Evolutionary conservation across 129 eudicot genomes (phyloP).

Genomic region (Apium graveolens): DNA sequence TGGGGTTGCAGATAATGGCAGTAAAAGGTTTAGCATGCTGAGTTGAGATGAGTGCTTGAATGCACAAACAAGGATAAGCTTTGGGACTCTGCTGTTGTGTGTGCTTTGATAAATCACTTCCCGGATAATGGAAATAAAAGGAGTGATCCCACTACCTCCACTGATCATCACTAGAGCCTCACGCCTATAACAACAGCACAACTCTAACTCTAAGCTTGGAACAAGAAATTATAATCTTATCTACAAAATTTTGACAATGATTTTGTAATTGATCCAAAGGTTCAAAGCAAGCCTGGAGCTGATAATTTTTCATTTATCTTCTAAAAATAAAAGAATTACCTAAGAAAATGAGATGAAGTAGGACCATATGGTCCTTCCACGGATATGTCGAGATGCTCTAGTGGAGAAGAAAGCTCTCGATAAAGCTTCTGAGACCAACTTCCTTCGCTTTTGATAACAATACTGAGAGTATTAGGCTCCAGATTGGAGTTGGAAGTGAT

Average conservation of each 20-base stretch:
- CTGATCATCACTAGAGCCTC: constrained; percentile 54
- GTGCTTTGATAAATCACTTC: constrained; percentile 38
- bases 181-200: constrained; percentile 25
- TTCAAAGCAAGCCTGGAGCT: not conserved
- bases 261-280: not conserved
- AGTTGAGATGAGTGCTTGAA: constrained; percentile 51
- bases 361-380: constrained; percentile 82
- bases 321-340: constrained; percentile 20
- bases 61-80: constrained; percentile 38
- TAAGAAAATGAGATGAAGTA: constrained; percentile 40
- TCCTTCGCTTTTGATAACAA: constrained; percentile 51
- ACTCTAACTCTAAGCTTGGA: not conserved
- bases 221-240: not conserved
- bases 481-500: constrained; percentile 42
- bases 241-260: not conserved
- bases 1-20: constrained; percentile 33
- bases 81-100: constrained; percentile 34
- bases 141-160: constrained; percentile 69
- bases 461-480: constrained; percentile 50
- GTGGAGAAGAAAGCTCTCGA: constrained; percentile 36
- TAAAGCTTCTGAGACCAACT: constrained; percentile 53
- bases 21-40: constrained; percentile 61
- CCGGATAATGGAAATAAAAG: constrained; percentile 61
- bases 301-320: not conserved
- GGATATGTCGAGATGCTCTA: constrained; percentile 44